Base-by-base conservation (phyloP, 1,139 yeast genomes). In the Pichia sp. region DNA sequence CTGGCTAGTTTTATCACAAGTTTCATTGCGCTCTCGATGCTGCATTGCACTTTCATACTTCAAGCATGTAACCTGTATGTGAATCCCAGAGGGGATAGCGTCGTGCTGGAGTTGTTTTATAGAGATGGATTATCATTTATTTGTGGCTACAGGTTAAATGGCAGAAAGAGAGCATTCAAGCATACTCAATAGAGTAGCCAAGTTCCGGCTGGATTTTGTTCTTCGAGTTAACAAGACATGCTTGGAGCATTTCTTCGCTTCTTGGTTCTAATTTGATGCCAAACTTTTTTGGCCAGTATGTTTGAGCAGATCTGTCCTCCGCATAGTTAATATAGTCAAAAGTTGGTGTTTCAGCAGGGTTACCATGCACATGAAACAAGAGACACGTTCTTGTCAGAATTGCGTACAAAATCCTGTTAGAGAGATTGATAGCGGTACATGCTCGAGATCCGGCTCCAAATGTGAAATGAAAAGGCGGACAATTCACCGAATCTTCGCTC, bases 361-460 rank as follows among this genome's bases (percentile, higher is more conserved):
- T 36, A 1, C 34, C 29, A 11, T 26, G 11, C 5, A 47, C 41
- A 2, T 41, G 21, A 30, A 46, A 47, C 5, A 44, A 34, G 25
- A 48, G 23, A 35, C 51, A 46, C 5, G 42, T 39, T 29, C 50
- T 34, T 4, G 45, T 34, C 21, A 47, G 28, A 16, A 47, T 27
- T 5, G 33, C 29, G 21, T 48, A 48, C 3, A 47, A 26, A 10
- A 47, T 41, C 11, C 50, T 28, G 6, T 42, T 43, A 3, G 50
- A 47, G 7, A 48, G 27, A 25, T 48, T 48, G 22, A 47, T 35
- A 10, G 51, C 51, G 5, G 51, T 48, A 27, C 51, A 48, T 5
- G 45, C 51, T 24, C 51, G 38, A 3, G 49, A 42, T 1, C 51
- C 51, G 3, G 50, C 51, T 21, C 51, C 49, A 33, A 46, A 48